Conservation (phyloP, 2,329 filamentous ascomycete species). For the Aspergillus jensenii region DNA sequence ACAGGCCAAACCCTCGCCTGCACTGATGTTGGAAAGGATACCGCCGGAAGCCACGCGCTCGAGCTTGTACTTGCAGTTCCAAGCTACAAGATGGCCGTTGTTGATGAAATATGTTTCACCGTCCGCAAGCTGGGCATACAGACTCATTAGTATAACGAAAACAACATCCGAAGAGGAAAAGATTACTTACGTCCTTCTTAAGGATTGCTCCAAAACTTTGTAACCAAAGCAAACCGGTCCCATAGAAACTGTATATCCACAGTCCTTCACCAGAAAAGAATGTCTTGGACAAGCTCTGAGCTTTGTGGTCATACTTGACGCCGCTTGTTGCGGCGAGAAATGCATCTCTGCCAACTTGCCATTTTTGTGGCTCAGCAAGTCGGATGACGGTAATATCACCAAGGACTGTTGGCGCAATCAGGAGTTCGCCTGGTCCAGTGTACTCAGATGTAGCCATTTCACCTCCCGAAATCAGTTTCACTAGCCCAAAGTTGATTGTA, state of each 20-base stretch:
- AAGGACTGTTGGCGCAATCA: slow-evolving; percentile 75
- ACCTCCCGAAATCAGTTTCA: slow-evolving; percentile 82
- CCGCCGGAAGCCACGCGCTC: slow-evolving; percentile 89
- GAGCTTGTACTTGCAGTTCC: slow-evolving; percentile 93
- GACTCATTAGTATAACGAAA: not conserved
- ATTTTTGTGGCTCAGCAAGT: slow-evolving; percentile 43
- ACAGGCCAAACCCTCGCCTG: slow-evolving; percentile 87
- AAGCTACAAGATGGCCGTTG: slow-evolving; percentile 90
- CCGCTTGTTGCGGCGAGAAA: slow-evolving; percentile 84
- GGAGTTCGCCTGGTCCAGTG: slow-evolving; percentile 85
- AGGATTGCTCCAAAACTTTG: slow-evolving; percentile 95
- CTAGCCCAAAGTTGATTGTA: slow-evolving; percentile 78
- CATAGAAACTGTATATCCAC: slow-evolving; percentile 84
- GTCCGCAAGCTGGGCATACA: slow-evolving; percentile 39
- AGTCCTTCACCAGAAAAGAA: slow-evolving; percentile 93
- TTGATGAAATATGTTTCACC: slow-evolving; percentile 90
- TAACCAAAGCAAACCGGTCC: slow-evolving; percentile 81
- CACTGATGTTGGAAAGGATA: slow-evolving; percentile 80
- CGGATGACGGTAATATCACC: slow-evolving; percentile 84
- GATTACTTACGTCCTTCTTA: slow-evolving; percentile 72
- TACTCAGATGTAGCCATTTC: slow-evolving; percentile 77
- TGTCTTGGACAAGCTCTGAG: slow-evolving; percentile 81
- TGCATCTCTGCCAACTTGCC: slow-evolving; percentile 72
- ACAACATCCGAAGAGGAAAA: no score
- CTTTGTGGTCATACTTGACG: slow-evolving; percentile 83